Evolutionary conservation across 257 asterid genomes (phyloP).

Genomic region (Nicotiana paniculata): DNA sequence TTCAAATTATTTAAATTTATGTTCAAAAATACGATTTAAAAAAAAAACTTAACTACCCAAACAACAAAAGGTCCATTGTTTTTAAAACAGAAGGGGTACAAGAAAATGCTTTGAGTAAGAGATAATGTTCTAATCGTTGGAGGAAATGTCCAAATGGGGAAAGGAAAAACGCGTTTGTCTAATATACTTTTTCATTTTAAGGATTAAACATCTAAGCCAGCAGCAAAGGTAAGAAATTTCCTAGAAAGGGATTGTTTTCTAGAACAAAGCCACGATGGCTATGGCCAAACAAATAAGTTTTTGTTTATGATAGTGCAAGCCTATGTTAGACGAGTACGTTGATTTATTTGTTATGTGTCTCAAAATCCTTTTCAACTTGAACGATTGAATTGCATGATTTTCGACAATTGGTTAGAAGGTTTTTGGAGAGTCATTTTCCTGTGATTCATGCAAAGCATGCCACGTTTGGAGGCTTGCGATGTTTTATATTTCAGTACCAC

Average conservation of each 20-base stretch:
- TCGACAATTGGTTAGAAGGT: too few species aligned
- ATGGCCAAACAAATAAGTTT: neutral
- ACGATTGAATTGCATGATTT: too few species aligned
- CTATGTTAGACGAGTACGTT: neutral
- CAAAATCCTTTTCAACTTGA: neutral
- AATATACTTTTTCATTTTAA: neutral
- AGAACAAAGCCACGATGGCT: neutral
- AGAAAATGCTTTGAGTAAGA: neutral
- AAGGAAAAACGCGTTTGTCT: neutral
- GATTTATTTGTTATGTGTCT: neutral
- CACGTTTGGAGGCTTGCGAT: too few species aligned
- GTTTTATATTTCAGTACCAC: too few species aligned
- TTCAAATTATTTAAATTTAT: too few species aligned
- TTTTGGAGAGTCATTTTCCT: too few species aligned
- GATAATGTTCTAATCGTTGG: neutral
- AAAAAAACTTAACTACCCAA: too few species aligned
- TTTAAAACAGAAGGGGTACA: too few species aligned
- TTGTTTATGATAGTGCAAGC: too few species aligned
- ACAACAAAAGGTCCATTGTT: too few species aligned
- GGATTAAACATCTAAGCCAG: neutral
- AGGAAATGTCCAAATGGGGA: neutral
- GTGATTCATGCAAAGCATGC: too few species aligned
- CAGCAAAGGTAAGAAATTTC: neutral
- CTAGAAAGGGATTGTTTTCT: neutral
- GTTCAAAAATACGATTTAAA: too few species aligned